Conservation (phyloP, 2,329 filamentous ascomycete genomes). For the Phialophora expanda region DNA sequence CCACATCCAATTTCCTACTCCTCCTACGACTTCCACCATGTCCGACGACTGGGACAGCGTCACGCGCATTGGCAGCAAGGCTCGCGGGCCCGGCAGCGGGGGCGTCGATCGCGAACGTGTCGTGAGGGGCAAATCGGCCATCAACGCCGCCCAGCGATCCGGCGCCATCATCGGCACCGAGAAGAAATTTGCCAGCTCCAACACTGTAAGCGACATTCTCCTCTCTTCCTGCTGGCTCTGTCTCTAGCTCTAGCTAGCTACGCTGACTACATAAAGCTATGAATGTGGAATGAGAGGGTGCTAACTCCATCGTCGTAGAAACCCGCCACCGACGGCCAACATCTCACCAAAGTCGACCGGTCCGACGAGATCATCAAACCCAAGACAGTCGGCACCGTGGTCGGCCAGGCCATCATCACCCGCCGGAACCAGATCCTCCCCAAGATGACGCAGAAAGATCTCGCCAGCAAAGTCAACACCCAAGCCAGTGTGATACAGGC, state of each 20-base stretch:
- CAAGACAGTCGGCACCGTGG: constrained; percentile 81
- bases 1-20: background rate
- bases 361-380: constrained; percentile 97
- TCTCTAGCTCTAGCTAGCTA: background rate
- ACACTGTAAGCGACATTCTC: constrained; percentile 67
- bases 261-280: background rate
- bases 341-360: constrained; percentile 96
- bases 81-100: constrained; percentile 66
- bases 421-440: constrained; percentile 81
- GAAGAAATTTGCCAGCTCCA: constrained; percentile 85
- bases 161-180: constrained; percentile 81
- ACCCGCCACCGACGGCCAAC: constrained; percentile 75
- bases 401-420: constrained; percentile 81
- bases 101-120: constrained; percentile 77
- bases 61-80: constrained; percentile 93
- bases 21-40: constrained; percentile 18
- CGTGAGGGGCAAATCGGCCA: constrained; percentile 77
- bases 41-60: constrained; percentile 76
- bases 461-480: constrained; percentile 87
- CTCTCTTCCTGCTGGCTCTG: background rate
- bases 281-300: background rate
- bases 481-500: constrained; percentile 78
- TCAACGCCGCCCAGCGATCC: constrained; percentile 87
- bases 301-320: constrained; percentile 48
- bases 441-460: constrained; percentile 92